Percentiles rank a stretch among this genome's conserved stretches.
These are phyloP conservation scores for Talaromyces verruculosus DNA, from an alignment of 2,329 filamentous ascomycete species.

Conservation along the genomic window DNA sequence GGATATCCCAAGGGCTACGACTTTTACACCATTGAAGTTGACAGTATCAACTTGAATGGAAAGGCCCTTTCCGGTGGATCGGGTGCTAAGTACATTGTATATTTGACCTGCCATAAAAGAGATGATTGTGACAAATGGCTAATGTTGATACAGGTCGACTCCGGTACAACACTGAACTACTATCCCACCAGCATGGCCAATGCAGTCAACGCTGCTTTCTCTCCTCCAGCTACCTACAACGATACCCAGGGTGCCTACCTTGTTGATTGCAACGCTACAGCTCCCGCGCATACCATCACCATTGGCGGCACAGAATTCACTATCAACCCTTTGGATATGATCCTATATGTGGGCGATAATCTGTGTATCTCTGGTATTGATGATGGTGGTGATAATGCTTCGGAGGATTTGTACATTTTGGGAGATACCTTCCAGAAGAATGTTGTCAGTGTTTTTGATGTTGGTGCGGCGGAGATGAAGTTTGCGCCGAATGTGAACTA, in stretches of 20 bases:
- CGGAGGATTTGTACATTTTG: slow-evolving; percentile 38
- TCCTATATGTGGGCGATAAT: slow-evolving; percentile 28
- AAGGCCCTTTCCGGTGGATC: slow-evolving; percentile 20
- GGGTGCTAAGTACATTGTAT: slow-evolving; percentile 24
- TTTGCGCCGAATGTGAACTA: slow-evolving; percentile 39
- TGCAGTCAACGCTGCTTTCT: slow-evolving; percentile 46
- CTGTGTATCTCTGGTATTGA: slow-evolving; percentile 29
- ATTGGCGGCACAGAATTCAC: slow-evolving; percentile 34
- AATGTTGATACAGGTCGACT: slow-evolving; percentile 25
- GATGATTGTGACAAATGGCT: background rate
- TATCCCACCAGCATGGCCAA: slow-evolving; percentile 40
- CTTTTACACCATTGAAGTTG: slow-evolving; percentile 26
- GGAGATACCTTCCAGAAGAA: slow-evolving; percentile 53
- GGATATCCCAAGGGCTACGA: slow-evolving; percentile 23
- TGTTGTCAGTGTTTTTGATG: slow-evolving; percentile 53
- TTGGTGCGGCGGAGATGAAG: slow-evolving; percentile 49
- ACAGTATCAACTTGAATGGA: slow-evolving; percentile 21
- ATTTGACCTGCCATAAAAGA: background rate
- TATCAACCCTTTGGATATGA: slow-evolving; percentile 33
- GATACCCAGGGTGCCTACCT: slow-evolving; percentile 32
- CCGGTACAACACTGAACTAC: slow-evolving; percentile 38
- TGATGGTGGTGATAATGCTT: slow-evolving; percentile 32
- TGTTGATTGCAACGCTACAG: slow-evolving; percentile 9
- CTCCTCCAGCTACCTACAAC: slow-evolving; percentile 42
- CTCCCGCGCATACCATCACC: slow-evolving; percentile 4